phyloP scores from a whole-genome alignment of 2,329 filamentous ascomycete species.

The Calcarisporium arbuscula region DNA sequence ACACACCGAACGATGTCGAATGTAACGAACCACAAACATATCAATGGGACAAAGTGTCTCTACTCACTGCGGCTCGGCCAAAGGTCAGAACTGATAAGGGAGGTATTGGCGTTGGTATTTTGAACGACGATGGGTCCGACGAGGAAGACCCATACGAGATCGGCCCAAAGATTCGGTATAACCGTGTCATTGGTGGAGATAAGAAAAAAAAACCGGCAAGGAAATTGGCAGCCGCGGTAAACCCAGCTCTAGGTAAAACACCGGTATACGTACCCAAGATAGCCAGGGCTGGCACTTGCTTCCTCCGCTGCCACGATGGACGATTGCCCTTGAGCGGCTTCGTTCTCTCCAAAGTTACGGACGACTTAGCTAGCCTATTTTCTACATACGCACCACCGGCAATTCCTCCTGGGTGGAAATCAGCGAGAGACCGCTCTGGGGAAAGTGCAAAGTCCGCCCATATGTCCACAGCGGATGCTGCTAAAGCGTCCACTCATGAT shows the following conservation, averaged over 20 bases:
- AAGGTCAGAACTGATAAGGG: conserved; percentile 48
- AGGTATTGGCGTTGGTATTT: conserved; percentile 78
- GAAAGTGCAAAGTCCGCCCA: conserved; percentile 28
- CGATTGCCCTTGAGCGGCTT: conserved; percentile 76
- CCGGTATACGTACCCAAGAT: conserved; percentile 69
- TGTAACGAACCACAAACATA: conserved; percentile 22
- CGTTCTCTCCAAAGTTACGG: conserved; percentile 53
- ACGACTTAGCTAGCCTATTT: conserved; percentile 24
- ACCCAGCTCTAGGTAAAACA: conserved; percentile 58
- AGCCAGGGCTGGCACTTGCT: conserved; percentile 19
- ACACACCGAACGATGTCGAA: conserved; percentile 40
- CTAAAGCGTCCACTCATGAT: conserved; percentile 69
- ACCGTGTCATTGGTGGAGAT: conserved; percentile 70
- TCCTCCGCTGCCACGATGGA: conserved; percentile 73
- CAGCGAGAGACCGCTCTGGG: conserved; percentile 38
- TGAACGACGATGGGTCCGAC: conserved; percentile 92
- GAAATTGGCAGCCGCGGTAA: conserved; percentile 42
- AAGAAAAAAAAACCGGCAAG: conserved; percentile 72
- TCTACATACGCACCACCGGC: conserved; percentile 53
- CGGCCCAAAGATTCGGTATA: conserved; percentile 85
- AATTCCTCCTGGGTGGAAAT: conserved; percentile 70
- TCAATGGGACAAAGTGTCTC: conserved; percentile 8
- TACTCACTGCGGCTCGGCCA: conserved; percentile 31
- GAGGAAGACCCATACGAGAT: conserved; percentile 93
- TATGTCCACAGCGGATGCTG: conserved; percentile 67